A percentile compares a stretch with the other conserved stretches of the same genome.
Conservation (phyloP, 768 basidiomycete species). For the Leucosporidium scottii region DNA sequence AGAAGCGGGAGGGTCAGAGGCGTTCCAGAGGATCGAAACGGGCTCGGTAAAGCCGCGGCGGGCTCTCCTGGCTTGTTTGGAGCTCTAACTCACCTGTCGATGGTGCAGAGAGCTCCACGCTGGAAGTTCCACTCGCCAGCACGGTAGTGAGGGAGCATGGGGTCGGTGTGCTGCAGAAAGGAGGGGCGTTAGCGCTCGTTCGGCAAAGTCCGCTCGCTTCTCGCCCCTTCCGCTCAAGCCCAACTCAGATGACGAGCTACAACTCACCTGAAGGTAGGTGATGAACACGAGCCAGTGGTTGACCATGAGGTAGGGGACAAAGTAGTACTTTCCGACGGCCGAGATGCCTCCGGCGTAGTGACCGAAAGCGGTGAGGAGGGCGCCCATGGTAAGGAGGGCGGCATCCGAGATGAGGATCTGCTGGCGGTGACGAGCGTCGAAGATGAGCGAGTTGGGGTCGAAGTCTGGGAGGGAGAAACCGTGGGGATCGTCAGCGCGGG, state of each 20-base stretch:
- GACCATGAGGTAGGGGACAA: slow-evolving; percentile 40
- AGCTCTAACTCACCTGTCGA: slow-evolving; percentile 80
- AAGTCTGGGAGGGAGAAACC: slow-evolving; percentile 54
- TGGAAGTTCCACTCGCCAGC: slow-evolving; percentile 82
- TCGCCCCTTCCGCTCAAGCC: too few relatives aligned
- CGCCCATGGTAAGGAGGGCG: slow-evolving; percentile 69
- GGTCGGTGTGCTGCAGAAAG: slow-evolving; percentile 97
- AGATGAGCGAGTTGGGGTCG: slow-evolving; percentile 68
- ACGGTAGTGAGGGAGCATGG: slow-evolving; percentile 87
- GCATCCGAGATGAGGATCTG: slow-evolving; percentile 77
- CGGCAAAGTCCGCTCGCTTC: too few relatives aligned
- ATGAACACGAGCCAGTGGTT: slow-evolving; percentile 40
- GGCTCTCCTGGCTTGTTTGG: slow-evolving; percentile 70
- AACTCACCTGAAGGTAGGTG: neutral
- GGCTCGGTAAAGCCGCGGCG: slow-evolving; percentile 54
- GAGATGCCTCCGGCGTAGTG: slow-evolving; percentile 52
- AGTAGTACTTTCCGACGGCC: slow-evolving; percentile 68
- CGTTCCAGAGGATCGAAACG: too few relatives aligned
- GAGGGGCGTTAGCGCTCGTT: slow-evolving; percentile 76
- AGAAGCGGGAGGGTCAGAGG: neutral
- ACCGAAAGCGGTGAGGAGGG: slow-evolving; percentile 54
- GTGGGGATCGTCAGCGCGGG: neutral
- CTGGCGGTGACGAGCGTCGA: slow-evolving; percentile 65
- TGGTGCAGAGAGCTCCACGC: slow-evolving; percentile 84
- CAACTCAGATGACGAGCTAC: slow-evolving; percentile 40